Evolutionary conservation across 345 rosid genomes (phyloP), one percentile per base, ranked within the genome.

Genomic region (Linum tenue): DNA sequence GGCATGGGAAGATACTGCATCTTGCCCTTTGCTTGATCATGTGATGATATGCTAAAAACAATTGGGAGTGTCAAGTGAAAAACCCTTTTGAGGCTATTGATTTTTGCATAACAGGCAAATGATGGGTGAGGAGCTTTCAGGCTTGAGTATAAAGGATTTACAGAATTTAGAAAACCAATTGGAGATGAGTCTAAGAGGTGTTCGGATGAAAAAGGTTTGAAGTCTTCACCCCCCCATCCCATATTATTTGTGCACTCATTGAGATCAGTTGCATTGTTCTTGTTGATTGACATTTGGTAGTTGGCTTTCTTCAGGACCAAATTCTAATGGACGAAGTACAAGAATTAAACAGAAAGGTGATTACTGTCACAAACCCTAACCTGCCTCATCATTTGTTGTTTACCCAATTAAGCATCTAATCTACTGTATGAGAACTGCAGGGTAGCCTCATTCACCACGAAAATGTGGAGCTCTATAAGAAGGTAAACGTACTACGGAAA

Each of bases 111-210:
- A 67, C 85, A 87, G 95, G 79, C 81, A 83, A 79, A 78, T 87
- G 88, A 85, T 82, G 95, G 95, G 95, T 2, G 85, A 83, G 73
- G 87, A 80, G 67, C 90, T 87, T 64, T 83, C 95, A 42, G 83
- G 85, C 35, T 76, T 87, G 74, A 62, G 66, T 44, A 58, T 74
- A 56, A 69, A 82, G 62, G 85, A 85, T 61, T 69, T 86, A 64
- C 85, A 83, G 72, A 77, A 74, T 68, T 76, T 84, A 78, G 88
- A 88, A 70, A 85, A 73, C 72, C 83, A 67, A 65, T 59, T 80
- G 73, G 90, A 85, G 59, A 68, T 68, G 62, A 85, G 84, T 71
- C 84, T 87, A 55, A 78, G 68, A 0, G 78, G 85, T 14, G 84
- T 86, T 41, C 86, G 85, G 11, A 74, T 72, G 77, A 79, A 80